phyloP scores from a whole-genome alignment of 176 grass and related monocot species.

The Calamus simplicifolius region DNA sequence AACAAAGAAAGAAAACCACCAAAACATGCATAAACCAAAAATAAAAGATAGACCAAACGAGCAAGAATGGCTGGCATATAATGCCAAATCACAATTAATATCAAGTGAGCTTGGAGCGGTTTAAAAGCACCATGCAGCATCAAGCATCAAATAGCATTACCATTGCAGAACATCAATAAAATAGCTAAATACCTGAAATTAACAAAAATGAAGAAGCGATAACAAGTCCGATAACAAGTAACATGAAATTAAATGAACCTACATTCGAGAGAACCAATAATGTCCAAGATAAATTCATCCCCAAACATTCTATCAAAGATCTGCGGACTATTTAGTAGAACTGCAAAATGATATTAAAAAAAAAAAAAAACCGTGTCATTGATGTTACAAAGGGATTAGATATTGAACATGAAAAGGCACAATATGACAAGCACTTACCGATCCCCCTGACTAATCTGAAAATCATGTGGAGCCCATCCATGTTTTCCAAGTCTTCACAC shows the following conservation, averaged over 20 bases:
- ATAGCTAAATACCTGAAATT: no score
- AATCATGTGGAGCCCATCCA: slow-evolving; percentile 62
- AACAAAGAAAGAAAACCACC: no score
- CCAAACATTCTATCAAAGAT: slow-evolving; percentile 80
- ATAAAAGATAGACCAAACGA: no score
- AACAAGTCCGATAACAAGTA: no score
- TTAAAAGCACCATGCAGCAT: no score
- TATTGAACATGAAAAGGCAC: slow-evolving; percentile 4
- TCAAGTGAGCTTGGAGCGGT: no score
- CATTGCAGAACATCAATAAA: no score
- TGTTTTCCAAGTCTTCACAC: slow-evolving; percentile 55
- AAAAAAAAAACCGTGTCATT: slow-evolving; percentile 28
- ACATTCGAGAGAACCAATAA: slow-evolving; percentile 87
- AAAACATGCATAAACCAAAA: no score
- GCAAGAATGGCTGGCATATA: no score
- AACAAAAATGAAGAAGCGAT: no score
- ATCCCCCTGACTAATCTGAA: slow-evolving; percentile 80
- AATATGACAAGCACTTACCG: slow-evolving; percentile 45
- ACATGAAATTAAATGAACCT: slow-evolving; percentile 29
- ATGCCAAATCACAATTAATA: no score
- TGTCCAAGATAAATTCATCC: slow-evolving; percentile 69
- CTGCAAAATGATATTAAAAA: slow-evolving; percentile 26
- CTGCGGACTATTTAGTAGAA: slow-evolving; percentile 51
- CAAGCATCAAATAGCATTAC: no score
- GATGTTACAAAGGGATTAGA: slow-evolving; percentile 8